Percentiles rank a stretch among this genome's conserved stretches.
Conservation (phyloP, 306 rosid species). For the Crataegus laevigata region DNA sequence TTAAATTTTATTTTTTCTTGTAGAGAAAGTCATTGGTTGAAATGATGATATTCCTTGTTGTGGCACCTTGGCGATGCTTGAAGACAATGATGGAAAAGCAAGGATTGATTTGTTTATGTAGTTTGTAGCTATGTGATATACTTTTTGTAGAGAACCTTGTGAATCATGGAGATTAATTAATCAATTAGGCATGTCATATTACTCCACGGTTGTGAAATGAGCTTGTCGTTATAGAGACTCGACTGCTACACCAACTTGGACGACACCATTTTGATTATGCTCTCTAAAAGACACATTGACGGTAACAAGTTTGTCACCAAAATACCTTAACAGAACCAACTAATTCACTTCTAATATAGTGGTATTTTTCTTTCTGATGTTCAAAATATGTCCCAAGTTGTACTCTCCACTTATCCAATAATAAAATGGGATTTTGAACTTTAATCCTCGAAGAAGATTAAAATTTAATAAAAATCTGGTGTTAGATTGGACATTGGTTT, state of each 20-base stretch:
- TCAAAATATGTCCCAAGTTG: no score
- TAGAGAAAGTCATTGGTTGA: neutral
- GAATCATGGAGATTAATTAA: neutral
- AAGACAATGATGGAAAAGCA: neutral
- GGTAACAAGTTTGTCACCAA: no score
- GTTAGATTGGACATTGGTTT: no score
- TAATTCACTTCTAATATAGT: no score
- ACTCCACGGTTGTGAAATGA: neutral
- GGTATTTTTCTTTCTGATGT: no score
- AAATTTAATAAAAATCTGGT: no score
- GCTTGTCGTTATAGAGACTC: neutral
- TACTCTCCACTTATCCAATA: no score
- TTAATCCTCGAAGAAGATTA: no score
- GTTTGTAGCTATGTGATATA: neutral
- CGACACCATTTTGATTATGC: no score
- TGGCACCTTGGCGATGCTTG: neutral
- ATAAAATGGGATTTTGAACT: no score
- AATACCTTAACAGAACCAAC: no score
- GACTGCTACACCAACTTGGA: neutral
- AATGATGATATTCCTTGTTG: neutral
- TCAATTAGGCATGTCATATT: no score
- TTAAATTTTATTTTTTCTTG: neutral
- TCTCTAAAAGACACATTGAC: neutral
- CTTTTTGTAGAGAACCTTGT: neutral
- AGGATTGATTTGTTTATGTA: neutral